These are phyloP conservation scores for Solanum chmielewskii DNA, from an alignment of 257 asterid species.

Conservation along the genomic window DNA sequence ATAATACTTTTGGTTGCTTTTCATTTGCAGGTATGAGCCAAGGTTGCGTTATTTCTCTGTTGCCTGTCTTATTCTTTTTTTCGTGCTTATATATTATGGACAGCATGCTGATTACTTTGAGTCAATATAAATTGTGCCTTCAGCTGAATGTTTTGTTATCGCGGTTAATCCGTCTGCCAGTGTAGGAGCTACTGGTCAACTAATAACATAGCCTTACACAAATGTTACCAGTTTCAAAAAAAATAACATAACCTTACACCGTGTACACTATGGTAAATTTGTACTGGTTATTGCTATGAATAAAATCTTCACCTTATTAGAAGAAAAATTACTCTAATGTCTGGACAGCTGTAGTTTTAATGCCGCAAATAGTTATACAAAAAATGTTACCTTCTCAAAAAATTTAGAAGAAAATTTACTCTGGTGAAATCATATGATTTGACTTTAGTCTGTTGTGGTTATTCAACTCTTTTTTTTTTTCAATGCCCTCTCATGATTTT, in stretches of 20 bases:
- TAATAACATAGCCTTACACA: not conserved
- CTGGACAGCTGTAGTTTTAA: not conserved
- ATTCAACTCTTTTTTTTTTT: not conserved
- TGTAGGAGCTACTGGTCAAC: not conserved
- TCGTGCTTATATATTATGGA: not conserved
- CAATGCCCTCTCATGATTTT: not conserved
- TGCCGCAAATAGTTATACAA: not conserved
- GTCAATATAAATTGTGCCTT: not conserved
- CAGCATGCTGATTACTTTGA: not conserved
- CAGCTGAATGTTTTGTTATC: not conserved
- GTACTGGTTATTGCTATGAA: not conserved
- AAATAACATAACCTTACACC: not conserved
- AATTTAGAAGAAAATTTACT: not conserved
- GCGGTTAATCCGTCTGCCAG: not conserved
- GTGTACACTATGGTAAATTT: not conserved
- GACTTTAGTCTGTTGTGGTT: not conserved
- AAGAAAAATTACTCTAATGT: not conserved
- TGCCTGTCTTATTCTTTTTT: not conserved
- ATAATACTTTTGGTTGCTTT: constrained; percentile 77
- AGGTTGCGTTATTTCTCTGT: not conserved
- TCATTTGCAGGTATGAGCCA: constrained; percentile 71
- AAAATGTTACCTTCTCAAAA: not conserved
- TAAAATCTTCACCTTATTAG: not conserved
- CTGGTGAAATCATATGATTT: not conserved
- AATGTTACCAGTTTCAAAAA: too few relatives aligned